Conservation (phyloP, 225 moss, liverwort and hornwort genomes). For the Bryum argenteum region DNA sequence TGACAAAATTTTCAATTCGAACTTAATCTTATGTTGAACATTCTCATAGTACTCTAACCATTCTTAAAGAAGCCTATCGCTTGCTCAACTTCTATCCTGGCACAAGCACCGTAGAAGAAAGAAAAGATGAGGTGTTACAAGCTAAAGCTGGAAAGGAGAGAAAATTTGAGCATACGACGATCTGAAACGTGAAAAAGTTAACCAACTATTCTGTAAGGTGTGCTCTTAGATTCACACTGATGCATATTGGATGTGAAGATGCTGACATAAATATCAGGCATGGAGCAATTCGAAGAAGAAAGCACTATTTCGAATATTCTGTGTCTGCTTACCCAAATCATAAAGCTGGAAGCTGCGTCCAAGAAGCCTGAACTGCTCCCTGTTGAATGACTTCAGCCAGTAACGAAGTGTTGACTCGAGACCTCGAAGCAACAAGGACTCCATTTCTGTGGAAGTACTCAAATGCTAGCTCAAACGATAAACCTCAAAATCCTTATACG, state of each 20-base stretch:
- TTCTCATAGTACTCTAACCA: background rate
- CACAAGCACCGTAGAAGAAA: slow-evolving; percentile 3
- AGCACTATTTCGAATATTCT: background rate
- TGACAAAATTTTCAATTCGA: slow-evolving; percentile 35
- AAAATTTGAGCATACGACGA: background rate
- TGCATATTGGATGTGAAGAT: background rate
- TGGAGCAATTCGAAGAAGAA: background rate
- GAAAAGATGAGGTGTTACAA: background rate
- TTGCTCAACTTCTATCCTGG: slow-evolving; percentile 5
- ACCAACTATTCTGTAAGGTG: background rate
- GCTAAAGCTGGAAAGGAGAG: background rate
- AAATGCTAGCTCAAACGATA: slow-evolving; percentile 10
- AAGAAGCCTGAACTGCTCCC: slow-evolving; percentile 60
- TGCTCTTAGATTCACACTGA: slow-evolving; percentile 3
- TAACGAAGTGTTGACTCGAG: slow-evolving; percentile 61
- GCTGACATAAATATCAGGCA: background rate
- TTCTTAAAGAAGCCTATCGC: background rate
- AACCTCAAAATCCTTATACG: background rate
- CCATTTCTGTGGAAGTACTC: slow-evolving; percentile 29
- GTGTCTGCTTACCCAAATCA: slow-evolving; percentile 39
- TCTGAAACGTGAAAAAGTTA: background rate
- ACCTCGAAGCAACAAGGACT: slow-evolving; percentile 58
- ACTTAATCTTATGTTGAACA: background rate
- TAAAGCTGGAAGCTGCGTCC: slow-evolving; percentile 64
- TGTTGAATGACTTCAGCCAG: slow-evolving; percentile 64